Percentiles rank a stretch among this genome's conserved stretches.
phyloP scores from a whole-genome alignment of 2,329 filamentous ascomycete species.

The Sordariomycetes sp. region DNA sequence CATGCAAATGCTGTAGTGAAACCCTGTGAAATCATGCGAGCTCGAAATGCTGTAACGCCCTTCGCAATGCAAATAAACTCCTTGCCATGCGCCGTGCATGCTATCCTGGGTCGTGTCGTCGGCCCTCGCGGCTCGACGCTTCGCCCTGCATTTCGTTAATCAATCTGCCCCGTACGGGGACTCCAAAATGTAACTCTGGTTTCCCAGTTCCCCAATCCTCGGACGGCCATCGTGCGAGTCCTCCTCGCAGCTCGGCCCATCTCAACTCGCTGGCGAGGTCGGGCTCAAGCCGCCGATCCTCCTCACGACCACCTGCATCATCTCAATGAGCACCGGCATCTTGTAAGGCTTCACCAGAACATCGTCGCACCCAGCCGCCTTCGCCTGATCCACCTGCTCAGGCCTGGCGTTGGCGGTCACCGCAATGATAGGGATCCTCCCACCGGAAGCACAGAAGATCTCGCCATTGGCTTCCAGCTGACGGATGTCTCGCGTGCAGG shows the following conservation, averaged over 20 bases:
- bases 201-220: too few relatives aligned
- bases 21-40: too few relatives aligned
- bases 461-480: constrained; percentile 46
- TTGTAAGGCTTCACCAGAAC: constrained; percentile 66
- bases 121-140: too few relatives aligned
- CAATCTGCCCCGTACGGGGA: too few relatives aligned
- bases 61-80: too few relatives aligned
- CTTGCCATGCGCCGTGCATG: too few relatives aligned
- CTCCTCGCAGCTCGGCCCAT: too few relatives aligned
- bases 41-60: too few relatives aligned
- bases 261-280: constrained; percentile 4
- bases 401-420: constrained; percentile 59
- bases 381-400: constrained; percentile 47
- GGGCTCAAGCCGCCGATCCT: constrained; percentile 12
- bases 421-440: constrained; percentile 53
- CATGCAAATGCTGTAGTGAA: not conserved
- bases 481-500: constrained; percentile 56
- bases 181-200: too few relatives aligned
- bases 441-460: constrained; percentile 32
- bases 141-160: too few relatives aligned
- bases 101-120: too few relatives aligned
- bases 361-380: constrained; percentile 47
- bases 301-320: constrained; percentile 42
- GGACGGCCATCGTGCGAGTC: too few relatives aligned
- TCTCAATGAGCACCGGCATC: constrained; percentile 50